A percentile compares a stretch with the other conserved stretches of the same genome.
These are phyloP conservation scores for Talaromyces marneffei DNA, from an alignment of 2,329 filamentous ascomycete species.

Conservation along the genomic window DNA sequence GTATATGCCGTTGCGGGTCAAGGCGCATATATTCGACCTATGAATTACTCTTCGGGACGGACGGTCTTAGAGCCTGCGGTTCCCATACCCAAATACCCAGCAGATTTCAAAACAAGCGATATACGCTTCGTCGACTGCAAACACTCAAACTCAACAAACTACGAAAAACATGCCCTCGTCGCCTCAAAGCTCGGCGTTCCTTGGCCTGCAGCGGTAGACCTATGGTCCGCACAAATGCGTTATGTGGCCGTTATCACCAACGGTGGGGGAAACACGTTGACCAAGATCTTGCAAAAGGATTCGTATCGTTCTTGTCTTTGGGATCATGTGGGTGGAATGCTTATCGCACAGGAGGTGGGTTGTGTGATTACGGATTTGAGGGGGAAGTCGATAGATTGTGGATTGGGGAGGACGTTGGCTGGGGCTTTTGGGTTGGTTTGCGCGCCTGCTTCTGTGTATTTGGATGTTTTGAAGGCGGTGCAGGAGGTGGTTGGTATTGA, in stretches of 20 bases:
- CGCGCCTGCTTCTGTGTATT: constrained; percentile 35
- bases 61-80: constrained; percentile 16
- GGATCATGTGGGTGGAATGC: constrained; percentile 52
- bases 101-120: constrained; percentile 18
- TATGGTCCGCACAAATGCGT: constrained; percentile 51
- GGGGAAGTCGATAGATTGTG: constrained; percentile 46
- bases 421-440: constrained; percentile 39
- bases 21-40: constrained; percentile 37
- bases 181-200: constrained; percentile 34
- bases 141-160: constrained; percentile 32
- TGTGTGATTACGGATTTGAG: constrained; percentile 48
- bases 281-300: constrained; percentile 43
- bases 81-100: constrained; percentile 16
- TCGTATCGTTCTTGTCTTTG: constrained; percentile 47
- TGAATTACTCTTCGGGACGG: constrained; percentile 23
- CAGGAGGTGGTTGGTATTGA: constrained; percentile 9
- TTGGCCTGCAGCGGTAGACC: constrained; percentile 45
- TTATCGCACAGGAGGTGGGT: constrained; percentile 48
- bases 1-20: constrained; percentile 46
- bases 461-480: constrained; percentile 28
- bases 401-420: constrained; percentile 35
- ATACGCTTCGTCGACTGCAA: constrained; percentile 44
- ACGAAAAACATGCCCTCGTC: constrained; percentile 36
- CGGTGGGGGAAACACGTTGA: constrained; percentile 38
- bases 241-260: constrained; percentile 47